Percentiles rank a stretch among this genome's conserved stretches.
Evolutionary conservation across 148 eudicot species (phyloP).

Genomic region (Hydrangea macrophylla): DNA sequence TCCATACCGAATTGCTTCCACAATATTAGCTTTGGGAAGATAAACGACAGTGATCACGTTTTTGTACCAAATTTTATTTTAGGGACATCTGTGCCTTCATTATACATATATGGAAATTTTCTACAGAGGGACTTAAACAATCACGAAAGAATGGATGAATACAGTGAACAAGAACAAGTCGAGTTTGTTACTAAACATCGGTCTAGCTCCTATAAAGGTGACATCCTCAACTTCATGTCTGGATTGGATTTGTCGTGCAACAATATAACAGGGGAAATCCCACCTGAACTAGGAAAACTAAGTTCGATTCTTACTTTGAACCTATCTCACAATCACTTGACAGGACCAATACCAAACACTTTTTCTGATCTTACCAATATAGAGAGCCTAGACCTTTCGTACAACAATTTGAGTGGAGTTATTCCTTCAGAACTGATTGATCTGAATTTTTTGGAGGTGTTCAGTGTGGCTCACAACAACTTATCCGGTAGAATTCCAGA

Average conservation of each 20-base stretch:
- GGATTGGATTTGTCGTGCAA: constrained; percentile 16
- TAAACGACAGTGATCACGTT: not conserved
- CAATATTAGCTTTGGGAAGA: constrained; percentile 3
- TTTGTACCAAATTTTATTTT: not conserved
- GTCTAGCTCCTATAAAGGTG: not conserved
- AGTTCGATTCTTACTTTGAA: not conserved
- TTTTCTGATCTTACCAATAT: not conserved
- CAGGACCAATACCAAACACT: not conserved
- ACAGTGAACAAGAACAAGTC: not conserved
- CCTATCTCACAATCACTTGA: not conserved
- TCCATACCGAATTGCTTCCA: not conserved
- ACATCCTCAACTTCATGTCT: constrained; percentile 6
- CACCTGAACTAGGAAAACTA: not conserved
- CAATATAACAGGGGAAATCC: constrained; percentile 7
- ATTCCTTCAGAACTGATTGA: not conserved
- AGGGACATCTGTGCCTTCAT: not conserved
- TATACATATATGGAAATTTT: not conserved
- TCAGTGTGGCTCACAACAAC: too few relatives aligned
- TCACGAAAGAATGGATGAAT: not conserved
- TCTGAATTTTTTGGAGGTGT: not conserved
- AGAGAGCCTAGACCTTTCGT: not conserved
- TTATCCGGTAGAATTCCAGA: not conserved
- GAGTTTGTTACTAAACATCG: constrained; percentile 7
- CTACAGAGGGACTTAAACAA: not conserved
- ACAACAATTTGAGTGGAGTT: too few relatives aligned